phyloP scores from a whole-genome alignment of 2,329 filamentous ascomycete species.

The Dryadomyces sulphureus region DNA sequence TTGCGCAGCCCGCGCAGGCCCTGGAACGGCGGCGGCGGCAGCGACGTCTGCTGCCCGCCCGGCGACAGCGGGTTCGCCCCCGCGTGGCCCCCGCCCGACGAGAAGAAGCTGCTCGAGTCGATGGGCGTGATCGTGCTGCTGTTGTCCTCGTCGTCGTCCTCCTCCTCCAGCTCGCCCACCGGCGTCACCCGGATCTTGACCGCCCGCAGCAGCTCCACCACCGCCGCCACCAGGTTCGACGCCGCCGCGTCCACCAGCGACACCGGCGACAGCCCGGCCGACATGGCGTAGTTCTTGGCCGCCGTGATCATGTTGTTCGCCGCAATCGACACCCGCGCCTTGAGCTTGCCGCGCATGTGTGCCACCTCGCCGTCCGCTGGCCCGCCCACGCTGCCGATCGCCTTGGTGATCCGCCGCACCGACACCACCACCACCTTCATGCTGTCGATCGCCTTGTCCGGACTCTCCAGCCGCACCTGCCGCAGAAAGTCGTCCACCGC shows the following conservation, averaged over 20 bases:
- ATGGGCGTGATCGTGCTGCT: slow-evolving; percentile 48
- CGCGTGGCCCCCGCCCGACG: slow-evolving; percentile 25
- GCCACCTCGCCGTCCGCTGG: slow-evolving; percentile 35
- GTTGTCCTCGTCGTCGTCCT: slow-evolving; percentile 41
- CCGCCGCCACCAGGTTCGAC: slow-evolving; percentile 70
- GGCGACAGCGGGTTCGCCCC: slow-evolving; percentile 16
- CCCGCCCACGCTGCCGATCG: slow-evolving; percentile 54
- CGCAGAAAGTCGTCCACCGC: slow-evolving; percentile 82
- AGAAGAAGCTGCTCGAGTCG: slow-evolving; percentile 57
- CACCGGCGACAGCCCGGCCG: slow-evolving; percentile 79
- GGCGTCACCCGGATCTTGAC: slow-evolving; percentile 75
- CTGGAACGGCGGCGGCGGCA: slow-evolving; percentile 41
- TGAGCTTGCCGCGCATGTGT: slow-evolving; percentile 54
- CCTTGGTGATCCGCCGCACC: slow-evolving; percentile 72
- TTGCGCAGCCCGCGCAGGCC: slow-evolving; percentile 39
- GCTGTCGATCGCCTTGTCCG: slow-evolving; percentile 61
- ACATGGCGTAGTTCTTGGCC: slow-evolving; percentile 75
- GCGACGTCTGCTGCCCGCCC: slow-evolving; percentile 21
- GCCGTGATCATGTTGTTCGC: slow-evolving; percentile 94
- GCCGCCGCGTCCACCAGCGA: slow-evolving; percentile 86
- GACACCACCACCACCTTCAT: slow-evolving; percentile 78
- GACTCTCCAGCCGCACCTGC: slow-evolving; percentile 57
- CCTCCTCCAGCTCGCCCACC: slow-evolving; percentile 60
- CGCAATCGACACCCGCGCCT: slow-evolving; percentile 72
- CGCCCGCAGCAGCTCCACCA: slow-evolving; percentile 70